Evolutionary conservation across 129 eudicot species (phyloP), one percentile per base, ranked within the genome.

Genomic region (Lactuca saligna): DNA sequence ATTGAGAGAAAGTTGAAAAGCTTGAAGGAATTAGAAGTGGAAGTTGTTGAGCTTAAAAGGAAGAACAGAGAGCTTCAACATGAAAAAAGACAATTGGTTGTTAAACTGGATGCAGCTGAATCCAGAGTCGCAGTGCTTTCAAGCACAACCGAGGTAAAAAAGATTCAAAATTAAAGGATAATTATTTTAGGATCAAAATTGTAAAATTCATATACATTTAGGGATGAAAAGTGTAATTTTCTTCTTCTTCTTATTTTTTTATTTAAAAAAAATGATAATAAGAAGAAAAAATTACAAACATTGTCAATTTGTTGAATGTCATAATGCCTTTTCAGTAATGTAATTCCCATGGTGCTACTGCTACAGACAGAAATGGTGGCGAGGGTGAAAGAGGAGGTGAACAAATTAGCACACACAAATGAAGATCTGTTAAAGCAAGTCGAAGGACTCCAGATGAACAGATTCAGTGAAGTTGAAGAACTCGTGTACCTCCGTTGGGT

Each of bases 401-500:
- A 80, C 51, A 80, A 74, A 60, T 78, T 94, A 61, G 78, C 73
- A 67, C 97, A 82, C 68, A 68, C 91, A 66, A 94, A 94, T 57
- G 97, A 90, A 35, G 99, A 94, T 75, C 84, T 94, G 17, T 83
- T 75, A 50, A 94, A 90, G 70, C 99, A 94, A 81, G 99, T 94
- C 37, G 99, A 94, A 62, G 99, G 97, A 37, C 99, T 94, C 63
- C 99, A 94, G 57, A 85, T 90, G 96, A 94, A 90, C 82, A 80
- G 99, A 56, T 94, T 94, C 72, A 90, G 97, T 76, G 99, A 94
- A 85, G 99, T 94, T 6, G 99, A 94, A 68, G 99, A 94, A 83
- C 82, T 94, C 17, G 99, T 94, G 3, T 94, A 94, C 78, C 97
- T 94, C 42, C 97, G 99, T 59, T 94, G 99, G 99, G 99, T 90